These are phyloP conservation scores for Hamamelis virginiana DNA, from an alignment of 164 flowering plant species.

Conservation along the genomic window DNA sequence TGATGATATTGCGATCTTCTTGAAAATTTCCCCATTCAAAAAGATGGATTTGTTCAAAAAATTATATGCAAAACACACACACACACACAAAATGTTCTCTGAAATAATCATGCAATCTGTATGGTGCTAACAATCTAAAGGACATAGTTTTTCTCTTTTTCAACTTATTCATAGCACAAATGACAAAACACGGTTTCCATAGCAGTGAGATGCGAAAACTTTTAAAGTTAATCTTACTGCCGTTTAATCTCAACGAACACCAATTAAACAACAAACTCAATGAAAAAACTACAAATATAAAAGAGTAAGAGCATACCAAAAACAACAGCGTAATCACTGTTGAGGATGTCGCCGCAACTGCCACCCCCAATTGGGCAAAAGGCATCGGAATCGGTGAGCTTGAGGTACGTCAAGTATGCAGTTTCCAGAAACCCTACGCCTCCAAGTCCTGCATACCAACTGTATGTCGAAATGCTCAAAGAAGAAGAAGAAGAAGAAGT, in stretches of 20 bases:
- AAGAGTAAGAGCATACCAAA: slow-evolving; percentile 49
- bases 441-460: slow-evolving; percentile 69
- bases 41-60: no score
- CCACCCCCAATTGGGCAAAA: slow-evolving; percentile 85
- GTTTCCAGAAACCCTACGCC: slow-evolving; percentile 80
- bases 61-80: no score
- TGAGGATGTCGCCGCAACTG: slow-evolving; percentile 72
- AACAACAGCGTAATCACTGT: slow-evolving; percentile 74
- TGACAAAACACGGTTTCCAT: neutral
- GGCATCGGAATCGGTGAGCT: slow-evolving; percentile 66
- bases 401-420: slow-evolving; percentile 76
- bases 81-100: no score
- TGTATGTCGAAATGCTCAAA: slow-evolving; percentile 45
- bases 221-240: neutral
- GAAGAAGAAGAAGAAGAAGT: slow-evolving; percentile 24
- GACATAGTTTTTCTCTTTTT: no score
- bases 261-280: neutral
- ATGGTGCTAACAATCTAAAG: no score
- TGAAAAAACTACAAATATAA: neutral
- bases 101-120: no score
- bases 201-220: neutral
- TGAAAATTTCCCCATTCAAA: no score
- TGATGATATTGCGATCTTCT: no score
- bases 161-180: neutral
- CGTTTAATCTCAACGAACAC: neutral